Percentiles rank a stretch among this genome's conserved stretches.
Evolutionary conservation across 495 filamentous ascomycete species (phyloP).

Genomic region (Aspergillus funiculosus): DNA sequence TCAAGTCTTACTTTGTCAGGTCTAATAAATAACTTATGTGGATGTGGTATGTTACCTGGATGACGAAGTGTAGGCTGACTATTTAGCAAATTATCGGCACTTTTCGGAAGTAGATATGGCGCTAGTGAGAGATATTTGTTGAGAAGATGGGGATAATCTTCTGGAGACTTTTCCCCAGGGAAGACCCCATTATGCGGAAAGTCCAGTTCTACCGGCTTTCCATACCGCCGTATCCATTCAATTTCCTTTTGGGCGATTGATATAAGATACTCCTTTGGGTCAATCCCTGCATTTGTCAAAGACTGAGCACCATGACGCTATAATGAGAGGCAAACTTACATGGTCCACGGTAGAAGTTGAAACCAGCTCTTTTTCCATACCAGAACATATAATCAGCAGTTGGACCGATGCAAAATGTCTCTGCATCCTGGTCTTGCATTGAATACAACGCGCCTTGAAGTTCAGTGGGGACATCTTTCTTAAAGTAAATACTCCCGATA

Average conservation of each 20-base stretch:
- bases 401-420: slow-evolving; percentile 26
- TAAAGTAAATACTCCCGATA: slow-evolving; percentile 31
- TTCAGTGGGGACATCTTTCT: slow-evolving; percentile 17
- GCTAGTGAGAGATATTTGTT: slow-evolving; percentile 19
- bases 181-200: slow-evolving; percentile 24
- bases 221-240: slow-evolving; percentile 17
- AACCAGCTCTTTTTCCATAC: too few species aligned
- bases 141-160: slow-evolving; percentile 17
- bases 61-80: slow-evolving; percentile 16
- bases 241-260: slow-evolving; percentile 16
- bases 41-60: slow-evolving; percentile 12
- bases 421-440: too few species aligned
- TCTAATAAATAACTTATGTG: neutral
- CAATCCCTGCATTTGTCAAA: neutral
- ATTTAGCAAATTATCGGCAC: neutral
- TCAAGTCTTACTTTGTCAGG: slow-evolving; percentile 13
- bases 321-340: too few species aligned
- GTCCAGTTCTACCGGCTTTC: slow-evolving; percentile 16
- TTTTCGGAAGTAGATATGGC: slow-evolving; percentile 21
- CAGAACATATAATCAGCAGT: too few species aligned
- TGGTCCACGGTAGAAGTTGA: too few species aligned
- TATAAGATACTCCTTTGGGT: slow-evolving; percentile 1
- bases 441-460: slow-evolving; percentile 7
- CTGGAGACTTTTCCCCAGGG: slow-evolving; percentile 16
- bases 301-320: too few species aligned